A percentile compares a stretch with the other conserved stretches of the same genome.
phyloP scores from a whole-genome alignment of 2,329 filamentous ascomycete genomes.

The Claviceps arundinis region DNA sequence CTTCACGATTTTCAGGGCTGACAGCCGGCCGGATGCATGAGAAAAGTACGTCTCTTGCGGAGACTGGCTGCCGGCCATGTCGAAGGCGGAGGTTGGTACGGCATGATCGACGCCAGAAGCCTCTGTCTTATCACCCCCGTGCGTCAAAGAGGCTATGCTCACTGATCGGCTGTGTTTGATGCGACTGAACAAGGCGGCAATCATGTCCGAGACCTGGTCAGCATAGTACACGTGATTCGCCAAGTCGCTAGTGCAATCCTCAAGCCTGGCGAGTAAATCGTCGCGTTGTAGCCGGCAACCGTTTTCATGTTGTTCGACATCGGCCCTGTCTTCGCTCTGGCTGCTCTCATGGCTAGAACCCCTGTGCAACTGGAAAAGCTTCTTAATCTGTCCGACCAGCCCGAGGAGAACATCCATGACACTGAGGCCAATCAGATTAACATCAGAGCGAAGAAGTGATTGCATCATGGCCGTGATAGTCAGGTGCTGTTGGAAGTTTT shows the following conservation, averaged over 20 bases:
- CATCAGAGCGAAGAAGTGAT: slow-evolving; percentile 69
- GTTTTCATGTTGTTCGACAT: slow-evolving; percentile 19
- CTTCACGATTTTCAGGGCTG: slow-evolving; percentile 68
- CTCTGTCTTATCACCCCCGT: slow-evolving; percentile 30
- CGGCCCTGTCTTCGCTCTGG: slow-evolving; percentile 21
- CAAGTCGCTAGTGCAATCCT: slow-evolving; percentile 76
- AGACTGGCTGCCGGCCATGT: slow-evolving; percentile 29
- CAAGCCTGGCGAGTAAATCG: slow-evolving; percentile 56
- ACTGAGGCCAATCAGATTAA: slow-evolving; percentile 89
- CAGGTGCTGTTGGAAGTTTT: slow-evolving; percentile 59
- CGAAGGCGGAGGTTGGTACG: slow-evolving; percentile 20
- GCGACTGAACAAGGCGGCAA: slow-evolving; percentile 63
- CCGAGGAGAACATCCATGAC: slow-evolving; percentile 89
- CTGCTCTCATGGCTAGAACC: slow-evolving; percentile 19
- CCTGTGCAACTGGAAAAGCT: slow-evolving; percentile 53
- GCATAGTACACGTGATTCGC: slow-evolving; percentile 95
- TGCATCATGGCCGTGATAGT: slow-evolving; percentile 67
- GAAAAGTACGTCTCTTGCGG: slow-evolving; percentile 39
- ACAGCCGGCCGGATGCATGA: slow-evolving; percentile 40
- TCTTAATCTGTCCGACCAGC: slow-evolving; percentile 70
- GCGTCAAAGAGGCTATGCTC: slow-evolving; percentile 30
- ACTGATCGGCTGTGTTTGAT: slow-evolving; percentile 50
- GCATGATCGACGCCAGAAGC: slow-evolving; percentile 18
- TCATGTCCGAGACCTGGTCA: slow-evolving; percentile 92
- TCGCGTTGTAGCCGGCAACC: slow-evolving; percentile 34